Evolutionary conservation across 306 rosid genomes (phyloP).

Genomic region (Cyamopsis tetragonoloba): DNA sequence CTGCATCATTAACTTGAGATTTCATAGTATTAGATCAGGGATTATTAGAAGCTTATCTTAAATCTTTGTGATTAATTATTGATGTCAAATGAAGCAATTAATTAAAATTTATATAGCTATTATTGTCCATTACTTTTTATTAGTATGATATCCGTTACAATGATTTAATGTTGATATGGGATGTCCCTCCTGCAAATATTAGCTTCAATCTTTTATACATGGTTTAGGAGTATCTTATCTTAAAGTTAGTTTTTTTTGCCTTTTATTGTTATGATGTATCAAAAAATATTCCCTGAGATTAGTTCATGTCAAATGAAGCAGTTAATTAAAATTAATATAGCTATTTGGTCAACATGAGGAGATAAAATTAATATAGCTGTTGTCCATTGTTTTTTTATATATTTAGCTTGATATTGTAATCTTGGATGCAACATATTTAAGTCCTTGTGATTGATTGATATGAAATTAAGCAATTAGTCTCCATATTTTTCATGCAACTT

Average conservation of each 20-base stretch:
- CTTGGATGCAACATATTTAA: background rate
- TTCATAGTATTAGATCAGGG: conserved; percentile 9
- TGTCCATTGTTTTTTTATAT: background rate
- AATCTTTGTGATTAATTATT: background rate
- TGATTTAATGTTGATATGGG: too few relatives aligned
- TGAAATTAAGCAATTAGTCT: background rate
- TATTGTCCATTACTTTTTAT: too few relatives aligned
- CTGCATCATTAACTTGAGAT: conserved; percentile 47
- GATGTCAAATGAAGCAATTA: background rate
- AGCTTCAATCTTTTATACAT: too few relatives aligned
- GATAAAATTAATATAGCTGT: background rate
- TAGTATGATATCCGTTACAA: too few relatives aligned
- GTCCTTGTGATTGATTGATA: background rate
- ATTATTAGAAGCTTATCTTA: background rate
- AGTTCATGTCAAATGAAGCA: background rate
- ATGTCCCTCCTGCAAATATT: too few relatives aligned
- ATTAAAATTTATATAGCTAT: background rate
- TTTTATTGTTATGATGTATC: too few relatives aligned
- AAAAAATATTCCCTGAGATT: background rate
- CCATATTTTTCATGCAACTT: background rate
- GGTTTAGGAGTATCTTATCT: too few relatives aligned
- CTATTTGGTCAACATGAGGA: too few relatives aligned
- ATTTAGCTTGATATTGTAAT: background rate
- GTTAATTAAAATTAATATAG: background rate
- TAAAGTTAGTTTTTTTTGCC: too few relatives aligned